These are phyloP conservation scores for Chrysopogon serrulatus DNA, from an alignment of 176 grass and related monocot genomes.

Conservation along the genomic window DNA sequence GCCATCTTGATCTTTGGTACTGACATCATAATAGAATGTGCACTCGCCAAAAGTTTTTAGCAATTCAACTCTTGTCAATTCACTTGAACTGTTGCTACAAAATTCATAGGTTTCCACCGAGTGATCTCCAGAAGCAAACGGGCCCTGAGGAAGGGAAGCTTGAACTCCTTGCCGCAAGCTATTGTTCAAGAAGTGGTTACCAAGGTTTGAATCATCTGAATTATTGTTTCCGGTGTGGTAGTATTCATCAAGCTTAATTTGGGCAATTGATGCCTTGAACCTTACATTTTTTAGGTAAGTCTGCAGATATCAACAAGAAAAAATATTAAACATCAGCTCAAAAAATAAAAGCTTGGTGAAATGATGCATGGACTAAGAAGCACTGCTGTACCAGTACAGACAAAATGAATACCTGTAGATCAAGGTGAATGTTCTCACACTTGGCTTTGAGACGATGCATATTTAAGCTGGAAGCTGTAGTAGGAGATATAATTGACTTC, in stretches of 20 bases:
- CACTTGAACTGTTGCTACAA: slow-evolving; percentile 28
- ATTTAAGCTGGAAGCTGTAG: slow-evolving; percentile 44
- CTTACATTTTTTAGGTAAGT: slow-evolving; percentile 76
- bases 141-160: slow-evolving; percentile 58
- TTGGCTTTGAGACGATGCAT: slow-evolving; percentile 83
- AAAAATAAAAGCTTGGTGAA: slow-evolving; percentile 28
- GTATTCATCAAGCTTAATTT: slow-evolving; percentile 74
- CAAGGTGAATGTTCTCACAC: slow-evolving; percentile 59
- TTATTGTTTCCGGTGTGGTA: slow-evolving; percentile 33
- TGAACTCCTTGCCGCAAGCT: slow-evolving; percentile 69
- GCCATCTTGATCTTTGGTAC: slow-evolving; percentile 58
- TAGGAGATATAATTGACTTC: slow-evolving; percentile 42
- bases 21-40: slow-evolving; percentile 53
- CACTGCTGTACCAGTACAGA: too few relatives aligned
- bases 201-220: slow-evolving; percentile 26
- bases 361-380: background rate
- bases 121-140: slow-evolving; percentile 36
- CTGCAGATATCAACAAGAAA: slow-evolving; percentile 61
- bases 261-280: slow-evolving; percentile 51
- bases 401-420: slow-evolving; percentile 64
- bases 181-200: slow-evolving; percentile 54
- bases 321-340: slow-evolving; percentile 26
- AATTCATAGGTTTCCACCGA: slow-evolving; percentile 27
- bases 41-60: slow-evolving; percentile 76
- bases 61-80: slow-evolving; percentile 65